A percentile compares a stretch with the other conserved stretches of the same genome.
phyloP scores from a whole-genome alignment of 1,284 basidiomycete genomes.

The Ceratobasidium sp. region DNA sequence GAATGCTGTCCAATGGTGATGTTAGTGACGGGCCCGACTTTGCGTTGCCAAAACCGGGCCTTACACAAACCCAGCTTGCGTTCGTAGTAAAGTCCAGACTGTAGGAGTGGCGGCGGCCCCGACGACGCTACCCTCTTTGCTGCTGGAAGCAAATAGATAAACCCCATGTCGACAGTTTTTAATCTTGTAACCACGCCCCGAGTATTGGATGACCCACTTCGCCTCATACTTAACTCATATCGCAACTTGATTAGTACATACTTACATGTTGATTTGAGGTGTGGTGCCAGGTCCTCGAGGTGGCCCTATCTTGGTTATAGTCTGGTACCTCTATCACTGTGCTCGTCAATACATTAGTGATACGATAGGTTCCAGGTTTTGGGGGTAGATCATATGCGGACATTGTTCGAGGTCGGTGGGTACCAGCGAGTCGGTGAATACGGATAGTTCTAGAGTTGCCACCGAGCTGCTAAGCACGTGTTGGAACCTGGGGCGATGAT shows the following conservation, averaged over 20 bases:
- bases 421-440: no score
- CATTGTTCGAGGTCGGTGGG: neutral
- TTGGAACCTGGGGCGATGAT: no score
- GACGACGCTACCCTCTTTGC: neutral
- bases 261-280: neutral
- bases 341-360: neutral
- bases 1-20: neutral
- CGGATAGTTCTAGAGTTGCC: no score
- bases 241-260: neutral
- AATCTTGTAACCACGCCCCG: constrained; percentile 23
- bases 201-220: constrained; percentile 21
- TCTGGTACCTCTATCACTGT: constrained; percentile 4
- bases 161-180: constrained; percentile 17
- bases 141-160: neutral
- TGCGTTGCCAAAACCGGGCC: no score
- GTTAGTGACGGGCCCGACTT: neutral
- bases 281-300: neutral
- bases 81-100: neutral
- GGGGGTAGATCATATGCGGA: neutral
- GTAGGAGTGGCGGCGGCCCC: neutral
- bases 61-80: constrained; percentile 5
- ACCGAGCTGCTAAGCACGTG: no score
- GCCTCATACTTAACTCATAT: neutral
- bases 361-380: constrained; percentile 15
- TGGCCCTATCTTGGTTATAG: constrained; percentile 5